Evolutionary conservation across 2,329 filamentous ascomycete genomes (phyloP), one percentile per base, ranked within the genome.

Genomic region (Aureobasidium subglaciale): DNA sequence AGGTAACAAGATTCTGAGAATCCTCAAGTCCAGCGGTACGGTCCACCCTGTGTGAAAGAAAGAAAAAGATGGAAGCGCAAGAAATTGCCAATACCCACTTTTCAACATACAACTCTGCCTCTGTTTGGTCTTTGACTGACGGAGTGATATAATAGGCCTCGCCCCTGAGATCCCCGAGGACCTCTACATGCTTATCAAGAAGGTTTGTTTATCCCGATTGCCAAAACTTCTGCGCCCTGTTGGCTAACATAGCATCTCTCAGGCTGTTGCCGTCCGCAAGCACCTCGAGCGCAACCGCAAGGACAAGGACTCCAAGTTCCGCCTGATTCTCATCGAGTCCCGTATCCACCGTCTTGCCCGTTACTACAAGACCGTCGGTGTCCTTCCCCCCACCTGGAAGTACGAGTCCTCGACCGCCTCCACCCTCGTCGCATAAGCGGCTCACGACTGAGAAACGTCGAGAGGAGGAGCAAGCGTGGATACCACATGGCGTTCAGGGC

Each of bases 121-220:
- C 69, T 71, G 70, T 62, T 70, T 70, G 70, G 70, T 71, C 67
- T 63, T 62, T 56, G 68, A 68, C 70, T 72, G 70, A 73, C 70
- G 65, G 70, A 70, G 70, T 67, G 69, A 70, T 69, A 62, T 64
- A 74, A 81, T 81, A 99, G 93, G 93, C 82, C 90, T 99, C 75
- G 92, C 93, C 69, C 93, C 95, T 75, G 91, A 97, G 77, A 86
- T 99, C 70, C 93, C 95, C 74, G 93, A 99, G 86, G 93, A 99
- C 79, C 87, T 97, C 68, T 99, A 97, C 87, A 95, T 96, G 88
- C 83, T 97, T 77, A 97, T 97, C 89, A 96, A 96, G 88, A 99
- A 99, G 90, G 92, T 95, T 74, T 71, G 70, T 64, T 16, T 50
- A 45, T 10, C n/a, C 55, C n/a, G 27, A 11, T 8, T 13, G 24